These are phyloP conservation scores for Cicer judaicum DNA, from an alignment of 306 rosid species.

Conservation along the genomic window DNA sequence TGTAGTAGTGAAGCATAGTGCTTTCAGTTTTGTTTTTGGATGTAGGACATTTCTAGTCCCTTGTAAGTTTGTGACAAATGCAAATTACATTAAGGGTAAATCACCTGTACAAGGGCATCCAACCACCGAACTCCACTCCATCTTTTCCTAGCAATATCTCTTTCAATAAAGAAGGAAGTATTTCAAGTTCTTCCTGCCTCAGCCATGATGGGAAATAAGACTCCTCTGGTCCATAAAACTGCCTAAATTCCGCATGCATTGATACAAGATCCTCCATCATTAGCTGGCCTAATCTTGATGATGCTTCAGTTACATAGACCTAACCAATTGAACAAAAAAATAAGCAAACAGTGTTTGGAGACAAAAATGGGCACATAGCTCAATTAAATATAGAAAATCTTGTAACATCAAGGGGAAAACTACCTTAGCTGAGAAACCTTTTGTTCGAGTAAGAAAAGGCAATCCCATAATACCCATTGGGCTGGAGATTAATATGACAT, in stretches of 20 bases:
- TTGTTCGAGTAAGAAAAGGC: slow-evolving; percentile 73
- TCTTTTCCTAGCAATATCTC: slow-evolving; percentile 73
- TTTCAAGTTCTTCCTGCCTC: slow-evolving; percentile 67
- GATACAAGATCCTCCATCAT: slow-evolving; percentile 92
- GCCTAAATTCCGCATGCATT: slow-evolving; percentile 77
- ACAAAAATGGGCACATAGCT: slow-evolving; percentile 18
- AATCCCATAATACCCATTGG: slow-evolving; percentile 92
- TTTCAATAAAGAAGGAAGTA: slow-evolving; percentile 62
- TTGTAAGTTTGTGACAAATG: slow-evolving; percentile 6
- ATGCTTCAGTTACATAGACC: slow-evolving; percentile 82
- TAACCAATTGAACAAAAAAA: slow-evolving; percentile 46
- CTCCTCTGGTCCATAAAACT: slow-evolving; percentile 72
- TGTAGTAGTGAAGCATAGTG: slow-evolving; percentile 12
- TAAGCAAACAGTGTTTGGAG: slow-evolving; percentile 22
- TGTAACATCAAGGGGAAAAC: slow-evolving; percentile 13
- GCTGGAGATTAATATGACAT: slow-evolving; percentile 76
- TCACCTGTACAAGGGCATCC: slow-evolving; percentile 89
- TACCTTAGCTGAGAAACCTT: slow-evolving; percentile 87
- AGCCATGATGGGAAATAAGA: slow-evolving; percentile 67
- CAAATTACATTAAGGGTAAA: slow-evolving; percentile 38
- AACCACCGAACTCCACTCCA: slow-evolving; percentile 68
- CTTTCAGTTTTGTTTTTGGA: slow-evolving; percentile 34
- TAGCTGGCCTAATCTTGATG: slow-evolving; percentile 77
- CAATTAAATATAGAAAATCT: slow-evolving; percentile 15
- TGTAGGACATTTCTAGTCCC: slow-evolving; percentile 5